Base-by-base conservation (phyloP, 1,284 basidiomycete species). In the Boletellus sp. region DNA sequence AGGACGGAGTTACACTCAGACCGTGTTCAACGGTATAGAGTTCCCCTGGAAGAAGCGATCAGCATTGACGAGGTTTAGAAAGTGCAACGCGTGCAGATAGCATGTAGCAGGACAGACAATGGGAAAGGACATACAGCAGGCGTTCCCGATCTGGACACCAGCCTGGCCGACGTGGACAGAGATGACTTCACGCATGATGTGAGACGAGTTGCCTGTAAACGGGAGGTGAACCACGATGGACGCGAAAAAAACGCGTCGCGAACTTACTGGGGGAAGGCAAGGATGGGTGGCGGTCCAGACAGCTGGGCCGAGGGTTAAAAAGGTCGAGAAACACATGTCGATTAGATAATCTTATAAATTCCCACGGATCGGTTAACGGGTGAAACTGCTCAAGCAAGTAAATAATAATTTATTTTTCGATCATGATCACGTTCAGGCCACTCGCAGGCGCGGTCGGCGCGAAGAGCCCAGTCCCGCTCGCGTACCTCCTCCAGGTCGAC, bases 1-100 rank as follows among this genome's bases (percentile, higher is more conserved):
- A 29, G 45, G 30, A 40, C 26, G 41, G 27, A 81, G 81, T 69
- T 70, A 94, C 92, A 70, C 85, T 92, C 55, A 99, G 77, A 58
- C 94, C 94, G 70, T 99, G 96, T 71, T 99, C 95, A 64, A 94
- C 82, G 57, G 93, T 95, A 77, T 99, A 99, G 55, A 99, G 82
- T 73, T 97, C 94, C 95, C 94, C 87, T 90, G 63, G 47, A 51
- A 60, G 58, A 48, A 66, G 13, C 23, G 8, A 50, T 67, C 10
- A 67, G 50, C 22, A 41, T 33, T 32, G 35, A 47, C 41, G 25
- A 25, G 14, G 25, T 4, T 13, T 8, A 23, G 35, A 52, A 14
- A 22, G 38, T 13, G 22, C 41, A 36, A 53, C 60, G 58, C 50
- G 61, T 54, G 45, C 10, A 21, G 26, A 41, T 29, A 37, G 33